These are phyloP conservation scores for Stephania cephalantha DNA, from an alignment of 164 flowering plant species.

Conservation along the genomic window DNA sequence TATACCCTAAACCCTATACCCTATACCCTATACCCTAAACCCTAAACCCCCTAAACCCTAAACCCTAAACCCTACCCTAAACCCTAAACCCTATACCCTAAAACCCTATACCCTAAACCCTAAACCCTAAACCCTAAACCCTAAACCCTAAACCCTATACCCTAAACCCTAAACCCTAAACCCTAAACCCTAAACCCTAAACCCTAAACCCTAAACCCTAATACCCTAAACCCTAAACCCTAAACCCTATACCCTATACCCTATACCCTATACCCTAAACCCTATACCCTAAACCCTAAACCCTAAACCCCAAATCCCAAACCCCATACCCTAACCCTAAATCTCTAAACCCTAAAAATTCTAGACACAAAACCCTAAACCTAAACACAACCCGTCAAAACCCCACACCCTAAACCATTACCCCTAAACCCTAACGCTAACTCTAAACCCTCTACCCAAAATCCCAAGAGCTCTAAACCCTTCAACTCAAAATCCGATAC, in stretches of 20 bases:
- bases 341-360: no score
- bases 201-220: slow-evolving; percentile 16
- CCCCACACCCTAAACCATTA: slow-evolving; percentile 15
- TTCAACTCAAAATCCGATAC: no score
- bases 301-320: slow-evolving; percentile 17
- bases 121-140: slow-evolving; percentile 23
- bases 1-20: no score
- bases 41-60: no score
- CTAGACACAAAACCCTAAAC: slow-evolving; percentile 18
- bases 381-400: slow-evolving; percentile 15
- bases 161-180: slow-evolving; percentile 12
- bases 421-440: slow-evolving; percentile 16
- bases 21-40: no score
- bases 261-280: slow-evolving; percentile 7
- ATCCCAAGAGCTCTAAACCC: no score
- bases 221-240: slow-evolving; percentile 14
- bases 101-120: slow-evolving; percentile 25
- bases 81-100: no score
- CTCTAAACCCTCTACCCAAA: slow-evolving; percentile 17
- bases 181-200: slow-evolving; percentile 18
- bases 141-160: slow-evolving; percentile 23
- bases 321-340: slow-evolving; percentile 18
- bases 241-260: slow-evolving; percentile 14
- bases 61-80: no score
- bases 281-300: slow-evolving; percentile 19